Base-by-base conservation (phyloP, 441 rosid species). In the Erodium texanum region DNA sequence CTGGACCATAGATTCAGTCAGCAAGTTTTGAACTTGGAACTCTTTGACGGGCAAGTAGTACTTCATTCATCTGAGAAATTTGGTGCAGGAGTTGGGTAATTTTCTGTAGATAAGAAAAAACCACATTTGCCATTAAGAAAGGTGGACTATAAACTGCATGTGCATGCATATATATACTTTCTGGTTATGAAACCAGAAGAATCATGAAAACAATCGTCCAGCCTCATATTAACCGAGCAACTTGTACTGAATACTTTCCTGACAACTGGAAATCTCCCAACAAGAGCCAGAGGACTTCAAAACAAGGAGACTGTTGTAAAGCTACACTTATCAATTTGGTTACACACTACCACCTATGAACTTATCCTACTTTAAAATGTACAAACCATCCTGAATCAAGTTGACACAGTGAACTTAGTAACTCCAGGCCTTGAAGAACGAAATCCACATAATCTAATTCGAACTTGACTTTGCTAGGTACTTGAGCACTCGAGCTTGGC, bases 61-160 rank as follows among this genome's bases (percentile, higher is more conserved):
- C 70, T 74, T 86, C 82, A 64, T 91, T 91, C 88, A 86, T 81
- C 68, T 87, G 83, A 74, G 86, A 89, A 41, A 89, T 83, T 73
- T 89, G 92, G 68, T 76, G 78, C 80, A 89, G 75, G 2, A 91
- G 89, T 76, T 80, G 76, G 43, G 71, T 52, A 38, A 91, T 88
- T 81, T 82, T 86, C 96, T 87, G 88, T 48, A 75, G 64, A 70
- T 22, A 12, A 68, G 0, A 27, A 66, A 24, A 68, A 19, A 24
- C 6, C 11, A 12, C 15, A 62, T 41, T 9, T 20, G 7, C 11
- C 7, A 63, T 63, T 12, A 5, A 14, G 15, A 63, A 10, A 19
- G 29, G 29, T 27, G 29, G 29, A 4, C 4, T 4, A 27, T 27
- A 4, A 27, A 27, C 29, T 16, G 62, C 62, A 56, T 56, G 15